phyloP scores from a whole-genome alignment of 768 basidiomycete genomes.

The Floccularia luteovirens region DNA sequence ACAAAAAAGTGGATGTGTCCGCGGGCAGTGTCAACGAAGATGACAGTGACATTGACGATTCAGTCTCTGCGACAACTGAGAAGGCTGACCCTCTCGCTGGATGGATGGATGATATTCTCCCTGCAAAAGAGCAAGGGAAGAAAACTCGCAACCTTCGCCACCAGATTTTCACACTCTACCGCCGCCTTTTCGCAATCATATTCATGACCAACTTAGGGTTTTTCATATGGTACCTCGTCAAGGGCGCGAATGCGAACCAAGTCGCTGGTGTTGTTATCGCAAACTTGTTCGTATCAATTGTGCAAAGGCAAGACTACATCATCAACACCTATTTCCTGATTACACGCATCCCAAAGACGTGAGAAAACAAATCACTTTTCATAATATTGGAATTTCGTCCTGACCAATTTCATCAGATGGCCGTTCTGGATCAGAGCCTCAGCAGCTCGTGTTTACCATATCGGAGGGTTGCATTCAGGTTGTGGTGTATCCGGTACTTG shows the following conservation, averaged over 20 bases:
- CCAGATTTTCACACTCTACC: conserved; percentile 31
- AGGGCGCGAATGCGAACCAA: conserved; percentile 25
- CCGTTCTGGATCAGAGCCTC: conserved; percentile 35
- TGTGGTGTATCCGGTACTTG: conserved; percentile 42
- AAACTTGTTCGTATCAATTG: conserved; percentile 34
- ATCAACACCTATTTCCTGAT: conserved; percentile 45
- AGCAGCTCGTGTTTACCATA: conserved; percentile 44
- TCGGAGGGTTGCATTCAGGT: conserved; percentile 50
- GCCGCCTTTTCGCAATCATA: conserved; percentile 45
- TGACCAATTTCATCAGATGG: conserved; percentile 12
- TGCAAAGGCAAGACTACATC: conserved; percentile 43
- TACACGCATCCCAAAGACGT: conserved; percentile 24
- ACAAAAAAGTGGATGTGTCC: too few species aligned
- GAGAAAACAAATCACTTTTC: background rate
- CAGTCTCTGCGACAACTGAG: too few species aligned
- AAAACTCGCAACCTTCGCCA: conserved; percentile 14
- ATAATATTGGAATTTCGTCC: background rate
- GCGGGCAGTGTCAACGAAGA: too few species aligned
- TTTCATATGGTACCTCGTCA: conserved; percentile 30
- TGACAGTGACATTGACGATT: too few species aligned
- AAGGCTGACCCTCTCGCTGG: too few species aligned
- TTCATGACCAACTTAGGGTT: conserved; percentile 42
- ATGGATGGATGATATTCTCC: conserved; percentile 30
- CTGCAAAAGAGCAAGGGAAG: conserved; percentile 43
- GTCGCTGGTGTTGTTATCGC: conserved; percentile 30